Percentiles rank a stretch among this genome's conserved stretches.
These are phyloP conservation scores for Ceratocystis alfenasii DNA, from an alignment of 2,329 filamentous ascomycete genomes.

Conservation along the genomic window DNA sequence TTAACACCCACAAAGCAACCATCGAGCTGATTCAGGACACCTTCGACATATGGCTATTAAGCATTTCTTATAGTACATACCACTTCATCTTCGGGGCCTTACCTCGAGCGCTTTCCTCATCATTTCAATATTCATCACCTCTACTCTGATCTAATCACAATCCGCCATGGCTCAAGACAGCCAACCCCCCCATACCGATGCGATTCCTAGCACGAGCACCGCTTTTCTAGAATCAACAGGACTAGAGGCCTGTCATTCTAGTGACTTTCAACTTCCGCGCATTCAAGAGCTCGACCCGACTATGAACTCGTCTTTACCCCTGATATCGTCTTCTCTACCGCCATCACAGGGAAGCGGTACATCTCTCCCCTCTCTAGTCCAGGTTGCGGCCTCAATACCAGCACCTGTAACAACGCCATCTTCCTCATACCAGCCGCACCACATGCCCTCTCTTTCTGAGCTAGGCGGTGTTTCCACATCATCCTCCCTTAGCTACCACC, in stretches of 20 bases:
- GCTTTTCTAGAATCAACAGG: constrained; percentile 8
- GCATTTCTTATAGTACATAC: not conserved
- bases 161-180: constrained; percentile 6
- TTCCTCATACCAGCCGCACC: constrained; percentile 11
- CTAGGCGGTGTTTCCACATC: constrained; percentile 16
- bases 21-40: not conserved
- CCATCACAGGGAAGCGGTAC: constrained; percentile 7
- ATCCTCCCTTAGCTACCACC: constrained; percentile 18
- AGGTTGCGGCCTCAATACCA: constrained; percentile 14
- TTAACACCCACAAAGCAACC: not conserved
- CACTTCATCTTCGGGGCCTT: not conserved
- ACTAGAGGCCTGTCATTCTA: not conserved
- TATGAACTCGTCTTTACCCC: constrained; percentile 8
- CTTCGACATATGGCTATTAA: not conserved
- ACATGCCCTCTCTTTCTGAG: constrained; percentile 18
- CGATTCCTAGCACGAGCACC: not conserved
- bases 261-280: constrained; percentile 15
- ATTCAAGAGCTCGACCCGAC: constrained; percentile 18
- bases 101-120: not conserved
- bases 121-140: not conserved
- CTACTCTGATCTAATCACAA: not conserved
- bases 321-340: constrained; percentile 6
- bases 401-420: not conserved
- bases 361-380: constrained; percentile 14
- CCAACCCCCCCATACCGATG: not conserved